Percentiles rank a stretch among this genome's conserved stretches.
Conservation (phyloP, 805 yeast genomes). For the Kodamaea sagamina region DNA sequence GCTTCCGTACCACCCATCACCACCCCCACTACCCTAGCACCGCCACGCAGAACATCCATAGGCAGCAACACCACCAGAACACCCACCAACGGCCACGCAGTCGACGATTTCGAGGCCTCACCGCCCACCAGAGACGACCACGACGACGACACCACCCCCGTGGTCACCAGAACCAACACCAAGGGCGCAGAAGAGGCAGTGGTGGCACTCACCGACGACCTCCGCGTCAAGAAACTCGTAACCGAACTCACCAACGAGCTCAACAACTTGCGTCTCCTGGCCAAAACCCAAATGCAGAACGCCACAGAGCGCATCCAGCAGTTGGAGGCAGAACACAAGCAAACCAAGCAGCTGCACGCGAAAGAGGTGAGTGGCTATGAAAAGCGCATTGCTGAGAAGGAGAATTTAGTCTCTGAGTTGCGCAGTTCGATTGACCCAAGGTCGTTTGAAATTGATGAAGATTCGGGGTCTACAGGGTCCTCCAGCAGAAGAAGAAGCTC, state of each 20-base stretch:
- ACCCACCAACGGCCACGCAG: slow-evolving; percentile 16
- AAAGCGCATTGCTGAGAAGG: slow-evolving; percentile 32
- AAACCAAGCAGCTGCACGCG: slow-evolving; percentile 14
- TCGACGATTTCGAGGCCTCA: slow-evolving; percentile 16
- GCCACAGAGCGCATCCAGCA: slow-evolving; percentile 57
- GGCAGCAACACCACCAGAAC: neutral
- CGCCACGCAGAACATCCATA: neutral
- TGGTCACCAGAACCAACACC: slow-evolving; percentile 3
- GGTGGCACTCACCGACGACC: slow-evolving; percentile 19
- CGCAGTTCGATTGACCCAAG: slow-evolving; percentile 29
- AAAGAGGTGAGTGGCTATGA: slow-evolving; percentile 19
- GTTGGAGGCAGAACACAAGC: slow-evolving; percentile 42
- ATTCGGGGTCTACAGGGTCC: neutral
- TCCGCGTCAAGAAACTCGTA: slow-evolving; percentile 33
- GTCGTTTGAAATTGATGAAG: slow-evolving; percentile 23
- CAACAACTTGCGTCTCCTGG: slow-evolving; percentile 29
- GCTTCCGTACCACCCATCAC: neutral
- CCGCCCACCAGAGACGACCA: neutral
- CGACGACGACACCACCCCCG: slow-evolving; percentile 6
- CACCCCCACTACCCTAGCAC: slow-evolving; percentile 1
- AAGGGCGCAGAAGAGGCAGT: slow-evolving; percentile 8
- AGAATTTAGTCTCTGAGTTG: slow-evolving; percentile 33
- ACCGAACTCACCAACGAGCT: slow-evolving; percentile 36
- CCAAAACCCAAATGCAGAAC: slow-evolving; percentile 51
- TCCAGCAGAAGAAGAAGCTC: slow-evolving; percentile 4